Percentiles rank a stretch among this genome's conserved stretches.
Evolutionary conservation across 306 rosid genomes (phyloP).

Genomic region (Erythrophleum fordii): DNA sequence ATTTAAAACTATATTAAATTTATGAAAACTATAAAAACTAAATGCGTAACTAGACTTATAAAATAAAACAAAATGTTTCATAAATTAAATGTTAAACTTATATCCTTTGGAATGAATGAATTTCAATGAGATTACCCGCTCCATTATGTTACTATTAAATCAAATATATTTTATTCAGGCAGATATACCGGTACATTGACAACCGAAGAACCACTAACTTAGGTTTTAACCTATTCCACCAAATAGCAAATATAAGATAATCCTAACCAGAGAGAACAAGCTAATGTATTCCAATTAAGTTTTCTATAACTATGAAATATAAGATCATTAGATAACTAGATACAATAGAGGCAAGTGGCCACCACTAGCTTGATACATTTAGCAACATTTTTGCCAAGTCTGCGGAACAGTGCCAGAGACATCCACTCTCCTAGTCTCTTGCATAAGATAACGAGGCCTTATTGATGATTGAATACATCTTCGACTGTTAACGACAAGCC

Average conservation of each 20-base stretch:
- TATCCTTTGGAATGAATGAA: no score
- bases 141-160: no score
- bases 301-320: neutral
- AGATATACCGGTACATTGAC: neutral
- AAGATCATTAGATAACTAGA: neutral
- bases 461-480: constrained; percentile 20
- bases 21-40: no score
- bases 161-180: no score
- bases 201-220: neutral
- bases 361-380: neutral
- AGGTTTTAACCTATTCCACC: neutral
- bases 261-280: neutral
- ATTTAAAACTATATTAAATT: no score
- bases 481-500: neutral
- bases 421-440: no score
- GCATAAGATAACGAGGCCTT: neutral
- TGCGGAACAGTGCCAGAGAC: no score
- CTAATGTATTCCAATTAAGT: neutral
- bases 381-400: no score
- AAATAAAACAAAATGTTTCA: no score
- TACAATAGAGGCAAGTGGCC: neutral
- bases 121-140: no score
- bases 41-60: no score
- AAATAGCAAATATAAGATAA: neutral
- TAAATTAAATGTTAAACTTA: no score